Conservation (phyloP, 306 rosid genomes). For the Glycyrrhiza uralensis region DNA sequence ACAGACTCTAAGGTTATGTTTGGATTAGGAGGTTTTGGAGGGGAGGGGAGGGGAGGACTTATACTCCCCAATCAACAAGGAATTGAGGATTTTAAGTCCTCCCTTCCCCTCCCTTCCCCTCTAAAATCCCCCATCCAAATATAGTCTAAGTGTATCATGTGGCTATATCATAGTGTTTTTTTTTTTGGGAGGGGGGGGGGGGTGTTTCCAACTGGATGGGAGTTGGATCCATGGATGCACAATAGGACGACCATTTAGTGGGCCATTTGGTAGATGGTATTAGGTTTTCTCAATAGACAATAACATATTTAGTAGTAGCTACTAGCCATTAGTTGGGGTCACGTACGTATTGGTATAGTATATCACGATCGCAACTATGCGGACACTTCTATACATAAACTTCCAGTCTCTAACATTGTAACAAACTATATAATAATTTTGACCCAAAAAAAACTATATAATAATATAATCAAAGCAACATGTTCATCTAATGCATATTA, state of each 20-base stretch:
- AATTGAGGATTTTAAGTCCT: too few relatives aligned
- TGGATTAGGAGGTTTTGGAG: too few relatives aligned
- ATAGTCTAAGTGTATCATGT: neutral
- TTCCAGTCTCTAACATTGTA: too few relatives aligned
- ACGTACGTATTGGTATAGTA: neutral
- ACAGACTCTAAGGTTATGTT: too few relatives aligned
- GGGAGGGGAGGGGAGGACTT: too few relatives aligned
- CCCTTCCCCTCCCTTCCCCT: too few relatives aligned
- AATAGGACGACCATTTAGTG: neutral
- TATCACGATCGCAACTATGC: neutral
- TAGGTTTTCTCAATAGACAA: neutral
- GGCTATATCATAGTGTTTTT: neutral
- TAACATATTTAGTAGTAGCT: too few relatives aligned
- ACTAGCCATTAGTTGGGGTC: conserved; percentile 7
- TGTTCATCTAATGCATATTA: neutral
- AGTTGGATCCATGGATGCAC: conserved; percentile 5
- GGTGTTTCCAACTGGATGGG: conserved; percentile 28
- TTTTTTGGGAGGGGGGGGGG: too few relatives aligned
- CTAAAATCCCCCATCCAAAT: too few relatives aligned
- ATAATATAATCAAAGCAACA: neutral
- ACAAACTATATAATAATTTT: too few relatives aligned
- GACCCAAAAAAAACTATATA: neutral
- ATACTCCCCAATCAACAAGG: too few relatives aligned
- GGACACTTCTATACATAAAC: neutral
- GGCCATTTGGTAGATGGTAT: neutral